Base-by-base conservation (phyloP, 768 basidiomycete species). In the Pulveroboletus sp. region DNA sequence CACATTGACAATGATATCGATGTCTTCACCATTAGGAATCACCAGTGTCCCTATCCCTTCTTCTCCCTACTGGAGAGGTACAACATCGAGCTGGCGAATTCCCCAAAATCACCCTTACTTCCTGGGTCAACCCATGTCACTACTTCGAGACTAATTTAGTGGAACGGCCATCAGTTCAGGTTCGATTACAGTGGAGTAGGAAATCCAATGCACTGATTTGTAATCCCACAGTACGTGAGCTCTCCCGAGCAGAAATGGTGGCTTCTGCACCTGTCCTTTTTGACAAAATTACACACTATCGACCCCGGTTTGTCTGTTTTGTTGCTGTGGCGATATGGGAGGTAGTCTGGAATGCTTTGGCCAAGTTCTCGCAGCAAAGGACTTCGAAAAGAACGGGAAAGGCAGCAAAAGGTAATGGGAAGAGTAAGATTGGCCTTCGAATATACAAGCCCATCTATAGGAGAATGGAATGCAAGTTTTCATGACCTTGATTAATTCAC, bases 81-180 rank as follows among this genome's bases (percentile, higher is more conserved):
- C 59, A 78, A 75, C 21, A 66, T 86, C 10, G 90, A 90, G 6
- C 58, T 93, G 53, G 89, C 90, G 53, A 50, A 82, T 67, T 3
- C 8, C 14, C 10, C 6, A 40, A 13, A 8, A 7, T 27, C 16
- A 5, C n/a, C 11, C 12, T 48, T 1, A 2, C 14, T 17, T 27
- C 33, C 19, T 5, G 25, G 19, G 25, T n/a, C 11, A 31, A 37
- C 44, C 31, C 19, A 23, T 37, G 6, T 23, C 23, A n/a, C n/a
- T n/a, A n/a, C n/a, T 20, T 11, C 19, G 47, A 91, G 90, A 91
- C 88, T 0, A 87, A 93, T 58, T 69, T 94, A 0, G 83, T 90
- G 7, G 76, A 78, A 8, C 73, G 88, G 19, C 81, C 88, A 0
- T 87, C 88, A 0, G 65, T 76, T 1, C 78, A 87, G 67, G 86